Evolutionary conservation across 495 filamentous ascomycete genomes (phyloP).

Genomic region (Penicillium manginii): DNA sequence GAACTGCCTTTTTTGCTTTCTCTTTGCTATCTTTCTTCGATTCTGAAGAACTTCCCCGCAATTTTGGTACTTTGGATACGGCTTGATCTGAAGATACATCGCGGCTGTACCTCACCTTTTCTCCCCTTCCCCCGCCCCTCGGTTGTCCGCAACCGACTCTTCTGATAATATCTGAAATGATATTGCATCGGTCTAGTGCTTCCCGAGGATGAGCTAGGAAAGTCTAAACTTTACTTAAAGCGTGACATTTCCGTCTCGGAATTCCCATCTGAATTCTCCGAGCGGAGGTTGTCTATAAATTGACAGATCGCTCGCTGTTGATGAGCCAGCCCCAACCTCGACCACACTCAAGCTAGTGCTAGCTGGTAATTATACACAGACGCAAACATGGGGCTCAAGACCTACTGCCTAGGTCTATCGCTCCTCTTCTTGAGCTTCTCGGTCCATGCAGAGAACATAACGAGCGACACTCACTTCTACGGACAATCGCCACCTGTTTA

Average conservation of each 20-base stretch:
- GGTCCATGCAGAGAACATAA: slow-evolving; percentile 21
- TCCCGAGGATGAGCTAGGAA: neutral
- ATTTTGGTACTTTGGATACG: neutral
- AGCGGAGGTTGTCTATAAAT: slow-evolving; percentile 6
- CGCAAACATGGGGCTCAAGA: slow-evolving; percentile 5
- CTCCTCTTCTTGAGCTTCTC: slow-evolving; percentile 3
- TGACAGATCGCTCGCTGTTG: neutral
- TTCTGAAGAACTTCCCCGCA: neutral
- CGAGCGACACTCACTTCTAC: slow-evolving; percentile 48
- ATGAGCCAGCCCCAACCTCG: neutral
- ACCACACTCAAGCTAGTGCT: neutral
- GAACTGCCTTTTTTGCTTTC: too few species aligned
- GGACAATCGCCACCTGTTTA: slow-evolving; percentile 61
- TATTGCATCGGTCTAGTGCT: neutral
- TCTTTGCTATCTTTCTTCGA: neutral
- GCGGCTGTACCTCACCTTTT: too few species aligned
- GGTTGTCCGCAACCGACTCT: neutral
- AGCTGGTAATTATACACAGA: neutral
- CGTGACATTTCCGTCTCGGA: neutral
- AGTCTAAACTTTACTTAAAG: neutral
- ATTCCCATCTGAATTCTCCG: neutral
- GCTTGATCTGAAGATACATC: neutral
- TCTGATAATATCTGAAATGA: neutral
- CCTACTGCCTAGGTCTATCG: slow-evolving; percentile 7
- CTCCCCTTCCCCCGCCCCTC: neutral